phyloP scores from a whole-genome alignment of 345 rosid genomes.

The Camelina sativa region DNA sequence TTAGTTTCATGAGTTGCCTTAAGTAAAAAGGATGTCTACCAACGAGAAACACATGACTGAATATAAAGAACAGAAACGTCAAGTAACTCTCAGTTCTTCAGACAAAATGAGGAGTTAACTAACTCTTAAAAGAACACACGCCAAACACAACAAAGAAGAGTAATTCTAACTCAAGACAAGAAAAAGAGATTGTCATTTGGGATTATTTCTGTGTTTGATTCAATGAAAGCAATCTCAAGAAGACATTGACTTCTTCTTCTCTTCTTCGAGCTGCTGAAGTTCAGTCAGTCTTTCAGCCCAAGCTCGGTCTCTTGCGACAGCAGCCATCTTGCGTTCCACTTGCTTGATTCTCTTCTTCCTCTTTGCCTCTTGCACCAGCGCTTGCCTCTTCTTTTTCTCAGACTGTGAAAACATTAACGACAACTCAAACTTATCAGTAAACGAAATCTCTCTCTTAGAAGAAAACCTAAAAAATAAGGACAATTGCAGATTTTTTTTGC shows the following conservation, averaged over 20 bases:
- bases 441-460: not conserved
- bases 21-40: not conserved
- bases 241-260: conserved; percentile 67
- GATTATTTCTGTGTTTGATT: conserved; percentile 25
- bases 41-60: conserved; percentile 27
- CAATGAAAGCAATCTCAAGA: conserved; percentile 44
- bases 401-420: conserved; percentile 51
- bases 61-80: conserved; percentile 24
- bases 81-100: conserved; percentile 23
- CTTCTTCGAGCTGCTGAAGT: conserved; percentile 76
- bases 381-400: conserved; percentile 95
- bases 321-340: conserved; percentile 83
- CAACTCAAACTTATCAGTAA: not conserved
- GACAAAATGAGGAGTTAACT: not conserved
- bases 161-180: not conserved
- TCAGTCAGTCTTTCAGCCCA: conserved; percentile 80
- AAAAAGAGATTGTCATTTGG: conserved; percentile 11
- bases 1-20: not conserved
- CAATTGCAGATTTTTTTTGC: conserved; percentile 4
- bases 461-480: not conserved
- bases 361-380: conserved; percentile 77
- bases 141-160: conserved; percentile 4
- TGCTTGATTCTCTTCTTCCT: conserved; percentile 64
- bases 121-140: not conserved
- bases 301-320: conserved; percentile 87